These are phyloP conservation scores for Verticillium nubilum DNA, from an alignment of 2,329 filamentous ascomycete species.

Conservation along the genomic window DNA sequence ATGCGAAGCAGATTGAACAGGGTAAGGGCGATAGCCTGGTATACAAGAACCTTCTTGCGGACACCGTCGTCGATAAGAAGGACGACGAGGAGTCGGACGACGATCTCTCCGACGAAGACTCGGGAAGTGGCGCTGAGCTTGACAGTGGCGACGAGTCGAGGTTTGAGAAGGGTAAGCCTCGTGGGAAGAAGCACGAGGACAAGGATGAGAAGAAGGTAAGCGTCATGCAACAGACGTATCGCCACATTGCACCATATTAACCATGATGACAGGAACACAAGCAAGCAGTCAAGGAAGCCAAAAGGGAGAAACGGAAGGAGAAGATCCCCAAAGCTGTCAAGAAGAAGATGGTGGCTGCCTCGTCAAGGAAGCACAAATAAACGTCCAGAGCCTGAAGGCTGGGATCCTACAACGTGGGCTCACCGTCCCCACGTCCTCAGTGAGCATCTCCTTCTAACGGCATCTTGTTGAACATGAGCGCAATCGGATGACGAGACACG, in stretches of 20 bases:
- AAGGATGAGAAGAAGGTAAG: slow-evolving; percentile 79
- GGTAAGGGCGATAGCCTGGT: slow-evolving; percentile 74
- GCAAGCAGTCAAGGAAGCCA: slow-evolving; percentile 86
- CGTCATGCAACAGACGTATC: neutral
- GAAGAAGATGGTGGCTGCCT: slow-evolving; percentile 71
- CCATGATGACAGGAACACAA: slow-evolving; percentile 58
- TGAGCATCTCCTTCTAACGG: neutral
- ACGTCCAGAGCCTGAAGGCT: slow-evolving; percentile 5
- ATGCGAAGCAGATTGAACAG: slow-evolving; percentile 69
- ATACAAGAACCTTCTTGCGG: slow-evolving; percentile 78
- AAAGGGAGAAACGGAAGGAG: slow-evolving; percentile 84
- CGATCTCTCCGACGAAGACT: slow-evolving; percentile 24
- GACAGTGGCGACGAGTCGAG: slow-evolving; percentile 41
- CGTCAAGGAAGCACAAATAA: slow-evolving; percentile 59
- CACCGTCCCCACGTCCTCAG: neutral
- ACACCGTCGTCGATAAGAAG: slow-evolving; percentile 45
- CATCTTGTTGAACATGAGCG: slow-evolving; percentile 1
- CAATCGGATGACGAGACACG: slow-evolving; percentile 43
- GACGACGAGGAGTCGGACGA: slow-evolving; percentile 17
- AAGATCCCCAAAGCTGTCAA: slow-evolving; percentile 98
- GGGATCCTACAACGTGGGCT: neutral
- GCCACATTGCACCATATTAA: neutral
- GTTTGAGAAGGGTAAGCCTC: slow-evolving; percentile 63
- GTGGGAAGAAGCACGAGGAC: slow-evolving; percentile 83
- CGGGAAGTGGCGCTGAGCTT: slow-evolving; percentile 43